These are phyloP conservation scores for Aristolochia fimbriata DNA, from an alignment of 164 flowering plant genomes.

Conservation along the genomic window DNA sequence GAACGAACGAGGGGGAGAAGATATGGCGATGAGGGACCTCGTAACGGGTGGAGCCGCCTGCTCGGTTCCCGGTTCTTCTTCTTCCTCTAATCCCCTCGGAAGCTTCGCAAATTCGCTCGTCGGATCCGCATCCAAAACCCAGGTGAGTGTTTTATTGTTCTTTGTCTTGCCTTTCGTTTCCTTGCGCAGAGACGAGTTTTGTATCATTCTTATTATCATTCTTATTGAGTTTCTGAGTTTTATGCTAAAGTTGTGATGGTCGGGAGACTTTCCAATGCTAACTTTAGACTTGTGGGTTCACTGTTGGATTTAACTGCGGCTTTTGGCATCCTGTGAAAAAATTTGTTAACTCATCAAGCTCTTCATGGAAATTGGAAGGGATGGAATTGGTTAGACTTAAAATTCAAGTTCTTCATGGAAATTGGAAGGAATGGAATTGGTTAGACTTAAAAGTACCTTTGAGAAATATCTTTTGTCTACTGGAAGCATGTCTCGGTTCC, in stretches of 20 bases:
- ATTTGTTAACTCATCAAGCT: no score
- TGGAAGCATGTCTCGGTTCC: no score
- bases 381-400: no score
- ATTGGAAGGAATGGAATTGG: background rate
- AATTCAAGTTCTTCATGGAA: background rate
- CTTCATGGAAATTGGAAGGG: background rate
- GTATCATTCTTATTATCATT: no score
- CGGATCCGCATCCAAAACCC: constrained; percentile 70
- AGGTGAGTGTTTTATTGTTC: constrained; percentile 23
- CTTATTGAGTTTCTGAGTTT: background rate
- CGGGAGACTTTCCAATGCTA: background rate
- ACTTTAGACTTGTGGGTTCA: background rate
- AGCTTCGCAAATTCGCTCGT: constrained; percentile 71
- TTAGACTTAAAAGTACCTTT: background rate
- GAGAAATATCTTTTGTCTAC: no score
- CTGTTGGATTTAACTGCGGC: background rate
- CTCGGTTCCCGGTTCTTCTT: constrained; percentile 66
- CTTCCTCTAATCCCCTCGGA: constrained; percentile 78
- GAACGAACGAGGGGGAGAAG: background rate
- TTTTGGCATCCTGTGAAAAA: background rate
- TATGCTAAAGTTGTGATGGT: background rate
- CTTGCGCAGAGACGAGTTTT: no score
- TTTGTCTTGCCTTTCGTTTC: background rate
- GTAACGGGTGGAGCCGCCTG: constrained; percentile 85
- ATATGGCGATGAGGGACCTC: constrained; percentile 90